Conservation (phyloP, 768 basidiomycete species). For the Tricholoma flavovirens region DNA sequence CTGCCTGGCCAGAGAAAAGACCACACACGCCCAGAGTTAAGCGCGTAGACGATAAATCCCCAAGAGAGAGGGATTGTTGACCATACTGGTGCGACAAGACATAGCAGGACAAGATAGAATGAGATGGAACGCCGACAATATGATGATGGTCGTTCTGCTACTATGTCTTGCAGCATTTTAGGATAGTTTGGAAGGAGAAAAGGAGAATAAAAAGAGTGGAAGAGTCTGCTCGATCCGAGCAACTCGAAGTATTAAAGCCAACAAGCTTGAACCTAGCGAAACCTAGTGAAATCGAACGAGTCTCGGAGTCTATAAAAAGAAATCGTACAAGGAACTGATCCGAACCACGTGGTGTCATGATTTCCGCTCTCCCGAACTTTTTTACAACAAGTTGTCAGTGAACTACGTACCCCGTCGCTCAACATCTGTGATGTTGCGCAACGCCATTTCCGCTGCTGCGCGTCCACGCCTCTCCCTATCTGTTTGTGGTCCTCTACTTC, state of each 20-base stretch:
- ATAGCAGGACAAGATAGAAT: conserved; percentile 55
- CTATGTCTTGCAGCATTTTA: conserved; percentile 26
- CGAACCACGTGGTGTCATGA: conserved; percentile 8
- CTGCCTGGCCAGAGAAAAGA: conserved; percentile 33
- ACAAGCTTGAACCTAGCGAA: background rate
- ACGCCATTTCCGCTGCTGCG: conserved; percentile 49
- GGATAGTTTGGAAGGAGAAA: background rate
- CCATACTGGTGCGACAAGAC: conserved; percentile 60
- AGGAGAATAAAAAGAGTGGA: background rate
- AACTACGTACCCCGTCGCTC: conserved; percentile 14
- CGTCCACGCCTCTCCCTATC: conserved; percentile 49
- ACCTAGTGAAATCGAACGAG: conserved; percentile 7
- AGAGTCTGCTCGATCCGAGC: background rate
- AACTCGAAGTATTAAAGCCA: conserved; percentile 5
- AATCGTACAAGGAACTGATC: too few relatives aligned
- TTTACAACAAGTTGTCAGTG: conserved; percentile 5
- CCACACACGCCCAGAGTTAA: conserved; percentile 39
- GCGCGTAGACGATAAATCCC: conserved; percentile 49
- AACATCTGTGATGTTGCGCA: conserved; percentile 57
- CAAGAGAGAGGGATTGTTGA: conserved; percentile 58
- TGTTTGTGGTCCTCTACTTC: conserved; percentile 32
- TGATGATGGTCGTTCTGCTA: conserved; percentile 33
- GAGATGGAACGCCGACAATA: conserved; percentile 36
- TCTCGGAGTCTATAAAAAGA: background rate
- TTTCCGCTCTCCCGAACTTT: conserved; percentile 4